phyloP scores from a whole-genome alignment of 495 filamentous ascomycete species.

The Poronia punctata region DNA sequence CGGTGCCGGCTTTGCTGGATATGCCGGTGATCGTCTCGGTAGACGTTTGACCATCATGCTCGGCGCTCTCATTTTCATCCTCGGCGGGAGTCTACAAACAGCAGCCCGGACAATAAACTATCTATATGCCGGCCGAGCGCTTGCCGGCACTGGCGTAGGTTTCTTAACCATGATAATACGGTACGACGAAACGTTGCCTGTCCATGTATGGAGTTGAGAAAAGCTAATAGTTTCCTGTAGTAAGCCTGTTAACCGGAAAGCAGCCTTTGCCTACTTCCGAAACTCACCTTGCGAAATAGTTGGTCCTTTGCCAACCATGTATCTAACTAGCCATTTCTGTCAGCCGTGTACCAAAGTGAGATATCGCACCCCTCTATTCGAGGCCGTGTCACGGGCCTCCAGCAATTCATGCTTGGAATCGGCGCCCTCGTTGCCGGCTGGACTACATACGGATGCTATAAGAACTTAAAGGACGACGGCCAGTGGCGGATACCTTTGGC shows the following conservation, averaged over 20 bases:
- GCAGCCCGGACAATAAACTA: slow-evolving; percentile 26
- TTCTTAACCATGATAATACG: slow-evolving; percentile 44
- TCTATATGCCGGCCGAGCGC: slow-evolving; percentile 31
- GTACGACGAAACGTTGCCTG: slow-evolving; percentile 4
- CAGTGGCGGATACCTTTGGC: slow-evolving; percentile 53
- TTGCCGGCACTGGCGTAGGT: slow-evolving; percentile 40
- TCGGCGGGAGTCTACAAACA: slow-evolving; percentile 37
- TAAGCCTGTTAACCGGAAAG: too few relatives aligned
- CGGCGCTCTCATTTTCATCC: slow-evolving; percentile 31
- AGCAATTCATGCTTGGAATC: slow-evolving; percentile 57
- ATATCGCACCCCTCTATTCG: slow-evolving; percentile 44
- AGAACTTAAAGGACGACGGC: slow-evolving; percentile 19
- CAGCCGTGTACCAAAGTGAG: slow-evolving; percentile 45
- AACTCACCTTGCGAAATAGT: too few relatives aligned
- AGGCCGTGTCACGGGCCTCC: slow-evolving; percentile 48
- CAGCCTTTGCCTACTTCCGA: too few relatives aligned
- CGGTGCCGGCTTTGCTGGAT: slow-evolving; percentile 47
- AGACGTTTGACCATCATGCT: slow-evolving; percentile 37
- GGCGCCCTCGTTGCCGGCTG: slow-evolving; percentile 42
- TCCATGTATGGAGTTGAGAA: neutral
- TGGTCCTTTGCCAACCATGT: too few relatives aligned
- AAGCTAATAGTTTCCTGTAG: neutral
- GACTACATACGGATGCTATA: slow-evolving; percentile 37
- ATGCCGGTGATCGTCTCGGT: slow-evolving; percentile 35
- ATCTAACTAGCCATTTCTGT: slow-evolving; percentile 33